A percentile compares a stretch with the other conserved stretches of the same genome.
Evolutionary conservation across 2,329 filamentous ascomycete genomes (phyloP).

Genomic region (Stachybotrys chartarum): DNA sequence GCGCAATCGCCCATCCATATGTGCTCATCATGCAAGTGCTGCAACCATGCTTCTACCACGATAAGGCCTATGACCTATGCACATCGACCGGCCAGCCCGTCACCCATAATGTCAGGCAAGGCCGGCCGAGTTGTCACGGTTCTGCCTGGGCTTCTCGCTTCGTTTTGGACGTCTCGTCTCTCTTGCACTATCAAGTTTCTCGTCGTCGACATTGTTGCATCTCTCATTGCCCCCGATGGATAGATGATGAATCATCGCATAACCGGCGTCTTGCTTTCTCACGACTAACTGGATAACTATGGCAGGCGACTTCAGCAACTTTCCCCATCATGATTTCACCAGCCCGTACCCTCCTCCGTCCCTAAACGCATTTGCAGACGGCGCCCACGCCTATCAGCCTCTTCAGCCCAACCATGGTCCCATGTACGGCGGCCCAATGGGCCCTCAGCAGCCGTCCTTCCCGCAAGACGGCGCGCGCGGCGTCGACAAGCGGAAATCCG

Average conservation of each 20-base stretch:
- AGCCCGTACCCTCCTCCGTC: conserved; percentile 43
- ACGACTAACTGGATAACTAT: conserved; percentile 28
- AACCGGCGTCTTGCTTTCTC: conserved; percentile 1
- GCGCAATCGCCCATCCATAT: not conserved
- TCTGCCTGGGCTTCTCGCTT: not conserved
- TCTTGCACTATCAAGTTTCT: conserved; percentile 8
- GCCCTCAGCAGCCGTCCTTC: conserved; percentile 30
- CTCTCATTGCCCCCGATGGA: not conserved
- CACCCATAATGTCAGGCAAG: conserved; percentile 3
- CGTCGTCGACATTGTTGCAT: not conserved
- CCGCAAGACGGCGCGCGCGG: conserved; percentile 19
- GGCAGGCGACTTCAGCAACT: conserved; percentile 49
- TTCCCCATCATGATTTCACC: conserved; percentile 39
- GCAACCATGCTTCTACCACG: not conserved
- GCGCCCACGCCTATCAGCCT: conserved; percentile 35
- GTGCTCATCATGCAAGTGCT: not conserved
- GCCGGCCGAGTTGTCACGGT: conserved; percentile 9
- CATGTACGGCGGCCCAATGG: conserved; percentile 28
- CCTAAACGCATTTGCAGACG: conserved; percentile 32
- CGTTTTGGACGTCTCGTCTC: conserved; percentile 5
- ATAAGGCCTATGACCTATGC: not conserved
- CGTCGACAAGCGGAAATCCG: conserved; percentile 40
- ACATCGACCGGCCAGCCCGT: not conserved
- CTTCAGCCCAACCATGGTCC: conserved; percentile 45
- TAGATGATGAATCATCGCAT: not conserved